phyloP scores from a whole-genome alignment of 139 green algal species.

The Chlamydomonas schloesseri region DNA sequence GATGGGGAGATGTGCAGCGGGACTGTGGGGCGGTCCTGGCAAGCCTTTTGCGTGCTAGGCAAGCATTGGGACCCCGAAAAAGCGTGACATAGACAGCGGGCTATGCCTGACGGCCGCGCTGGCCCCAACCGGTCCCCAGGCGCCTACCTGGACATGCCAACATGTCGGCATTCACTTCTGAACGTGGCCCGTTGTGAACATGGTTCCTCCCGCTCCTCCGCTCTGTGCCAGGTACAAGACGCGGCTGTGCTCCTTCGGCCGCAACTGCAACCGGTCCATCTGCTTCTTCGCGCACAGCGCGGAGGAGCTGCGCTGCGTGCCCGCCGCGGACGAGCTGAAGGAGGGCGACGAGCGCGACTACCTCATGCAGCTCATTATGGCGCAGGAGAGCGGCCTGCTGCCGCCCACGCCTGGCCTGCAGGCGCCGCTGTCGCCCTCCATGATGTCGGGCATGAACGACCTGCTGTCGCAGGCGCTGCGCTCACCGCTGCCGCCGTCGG shows the following conservation, averaged over 20 bases:
- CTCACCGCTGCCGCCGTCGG: not conserved
- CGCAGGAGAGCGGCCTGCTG: constrained; percentile 54
- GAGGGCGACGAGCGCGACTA: constrained; percentile 54
- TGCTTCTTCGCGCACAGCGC: constrained; percentile 75
- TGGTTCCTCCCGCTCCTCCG: no score
- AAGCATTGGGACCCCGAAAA: no score
- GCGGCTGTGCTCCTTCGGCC: constrained; percentile 65
- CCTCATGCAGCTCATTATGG: constrained; percentile 57
- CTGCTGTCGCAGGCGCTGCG: constrained; percentile 32
- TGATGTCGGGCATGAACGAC: not conserved
- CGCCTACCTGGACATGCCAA: no score
- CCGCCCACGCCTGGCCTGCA: not conserved
- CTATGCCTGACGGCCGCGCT: no score
- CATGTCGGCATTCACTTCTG: no score
- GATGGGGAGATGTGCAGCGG: no score
- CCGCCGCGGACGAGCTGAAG: constrained; percentile 32
- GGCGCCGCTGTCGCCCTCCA: not conserved
- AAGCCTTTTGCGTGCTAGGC: no score
- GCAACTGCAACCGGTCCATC: constrained; percentile 65
- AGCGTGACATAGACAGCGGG: no score
- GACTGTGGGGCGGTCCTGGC: no score
- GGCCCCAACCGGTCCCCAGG: no score
- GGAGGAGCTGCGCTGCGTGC: constrained; percentile 60
- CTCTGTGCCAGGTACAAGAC: constrained; percentile 71
- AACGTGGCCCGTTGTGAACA: no score